Base-by-base conservation (phyloP, 2,329 filamentous ascomycete species). In the Colletotrichum tropicale region DNA sequence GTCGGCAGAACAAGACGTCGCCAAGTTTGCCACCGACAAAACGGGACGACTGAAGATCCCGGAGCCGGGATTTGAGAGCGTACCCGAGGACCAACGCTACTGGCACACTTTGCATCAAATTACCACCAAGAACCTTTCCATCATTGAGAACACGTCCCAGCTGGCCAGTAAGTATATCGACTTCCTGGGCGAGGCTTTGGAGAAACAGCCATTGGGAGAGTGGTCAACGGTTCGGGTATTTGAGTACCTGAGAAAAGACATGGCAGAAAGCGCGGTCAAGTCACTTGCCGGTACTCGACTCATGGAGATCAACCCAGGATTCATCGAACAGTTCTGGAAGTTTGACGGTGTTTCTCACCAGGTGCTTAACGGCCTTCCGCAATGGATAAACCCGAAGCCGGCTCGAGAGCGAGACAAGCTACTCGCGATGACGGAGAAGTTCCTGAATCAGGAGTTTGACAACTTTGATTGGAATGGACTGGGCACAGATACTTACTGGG, bases 261-360 rank as follows among this genome's bases (percentile, higher is more conserved):
- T 83, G 76, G 71, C 73, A 5, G 70, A 79, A 21, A 74, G 76
- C 6, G 80, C 81, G 7, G 62, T 79, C 8, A 64, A 69, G 3
- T 66, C 81, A 0, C 65, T 83, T 2, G 77, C 77, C 43, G 82
- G 82, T 2, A 67, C 78, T 1, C 32, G 66, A 2, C 36, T 84
- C 1, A 18, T 83, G 8, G 77, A 80, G 15, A 26, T 80, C 7
- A 79, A 79, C 15, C 81, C 81, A 3, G 78, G 66, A 13, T 79
- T 82, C 26, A 64, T 79, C 12, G 76, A 83, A 0, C 58, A 67
- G 13, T 81, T 81, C 28, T 82, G 79, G 80, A 68, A 71, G 0
- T 82, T 81, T 28, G 81, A 83, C 12, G 66, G 69, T 2, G 67
- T 74, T 16, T 76, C 78, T 12, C 73, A 77, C 3, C 66, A 66